Evolutionary conservation across 2,329 filamentous ascomycete genomes (phyloP).

Genomic region (Ceratocystis papillata): DNA sequence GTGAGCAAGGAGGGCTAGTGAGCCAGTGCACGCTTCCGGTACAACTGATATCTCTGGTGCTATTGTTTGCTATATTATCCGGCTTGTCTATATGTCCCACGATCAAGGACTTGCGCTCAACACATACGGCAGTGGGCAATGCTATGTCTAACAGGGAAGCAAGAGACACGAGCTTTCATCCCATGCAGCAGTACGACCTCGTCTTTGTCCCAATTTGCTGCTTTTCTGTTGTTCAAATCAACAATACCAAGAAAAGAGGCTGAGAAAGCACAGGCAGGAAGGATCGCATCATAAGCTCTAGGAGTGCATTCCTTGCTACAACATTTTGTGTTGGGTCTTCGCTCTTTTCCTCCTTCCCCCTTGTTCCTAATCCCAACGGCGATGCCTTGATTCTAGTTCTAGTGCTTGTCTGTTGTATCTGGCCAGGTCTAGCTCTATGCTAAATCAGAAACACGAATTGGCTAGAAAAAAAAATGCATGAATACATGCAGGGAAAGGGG

Average conservation of each 20-base stretch:
- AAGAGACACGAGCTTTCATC: not conserved
- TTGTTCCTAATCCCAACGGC: not conserved
- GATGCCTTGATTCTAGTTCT: not conserved
- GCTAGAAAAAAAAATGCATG: not conserved
- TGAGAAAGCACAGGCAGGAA: constrained; percentile 1
- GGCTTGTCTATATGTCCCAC: too few species aligned
- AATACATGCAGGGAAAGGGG: constrained; percentile 11
- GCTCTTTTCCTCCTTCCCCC: not conserved
- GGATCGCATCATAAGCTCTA: not conserved
- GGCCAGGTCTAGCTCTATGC: not conserved
- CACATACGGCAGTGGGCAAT: not conserved
- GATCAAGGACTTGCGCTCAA: not conserved
- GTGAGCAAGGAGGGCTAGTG: not conserved
- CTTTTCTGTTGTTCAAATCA: not conserved
- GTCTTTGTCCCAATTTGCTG: not conserved
- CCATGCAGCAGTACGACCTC: not conserved
- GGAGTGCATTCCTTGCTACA: not conserved
- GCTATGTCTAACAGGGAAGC: not conserved
- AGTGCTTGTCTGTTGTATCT: not conserved
- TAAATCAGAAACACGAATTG: not conserved
- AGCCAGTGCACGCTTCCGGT: not conserved
- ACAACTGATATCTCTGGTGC: not conserved
- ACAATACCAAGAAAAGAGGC: constrained; percentile 5
- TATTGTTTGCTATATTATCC: not conserved
- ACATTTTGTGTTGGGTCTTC: not conserved